Conservation (phyloP, 345 rosid species). For the Sonneratia caseolaris region DNA sequence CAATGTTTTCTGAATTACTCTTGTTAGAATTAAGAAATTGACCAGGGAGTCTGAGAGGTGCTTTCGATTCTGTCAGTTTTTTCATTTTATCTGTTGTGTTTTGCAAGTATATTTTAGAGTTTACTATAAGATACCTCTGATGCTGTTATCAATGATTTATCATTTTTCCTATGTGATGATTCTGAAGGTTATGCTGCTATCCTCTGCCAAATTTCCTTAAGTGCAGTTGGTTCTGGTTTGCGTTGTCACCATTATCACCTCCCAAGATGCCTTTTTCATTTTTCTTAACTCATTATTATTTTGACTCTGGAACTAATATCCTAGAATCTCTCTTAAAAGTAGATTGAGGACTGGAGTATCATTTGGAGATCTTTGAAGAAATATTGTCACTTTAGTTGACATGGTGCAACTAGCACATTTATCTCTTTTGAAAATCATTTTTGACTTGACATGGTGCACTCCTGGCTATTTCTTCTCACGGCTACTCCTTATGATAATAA, state of each 20-base stretch:
- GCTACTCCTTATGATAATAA: not conserved
- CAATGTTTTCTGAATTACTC: not conserved
- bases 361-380: not conserved
- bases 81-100: not conserved
- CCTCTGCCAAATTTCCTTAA: not conserved
- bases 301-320: not conserved
- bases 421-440: not conserved
- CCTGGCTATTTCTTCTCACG: not conserved
- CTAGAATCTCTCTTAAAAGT: not conserved
- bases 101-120: not conserved
- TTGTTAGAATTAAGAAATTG: not conserved
- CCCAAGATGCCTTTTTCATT: not conserved
- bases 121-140: not conserved
- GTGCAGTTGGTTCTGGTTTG: not conserved
- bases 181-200: not conserved
- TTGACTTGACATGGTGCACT: not conserved
- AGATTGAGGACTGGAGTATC: not conserved
- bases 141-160: not conserved
- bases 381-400: not conserved
- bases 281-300: not conserved
- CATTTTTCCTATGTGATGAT: not conserved
- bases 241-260: not conserved
- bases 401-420: not conserved
- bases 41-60: not conserved
- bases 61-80: not conserved